These are phyloP conservation scores for Ochromonadaceae sp. DNA, from an alignment of 352 stramenopile species.

Conservation along the genomic window DNA sequence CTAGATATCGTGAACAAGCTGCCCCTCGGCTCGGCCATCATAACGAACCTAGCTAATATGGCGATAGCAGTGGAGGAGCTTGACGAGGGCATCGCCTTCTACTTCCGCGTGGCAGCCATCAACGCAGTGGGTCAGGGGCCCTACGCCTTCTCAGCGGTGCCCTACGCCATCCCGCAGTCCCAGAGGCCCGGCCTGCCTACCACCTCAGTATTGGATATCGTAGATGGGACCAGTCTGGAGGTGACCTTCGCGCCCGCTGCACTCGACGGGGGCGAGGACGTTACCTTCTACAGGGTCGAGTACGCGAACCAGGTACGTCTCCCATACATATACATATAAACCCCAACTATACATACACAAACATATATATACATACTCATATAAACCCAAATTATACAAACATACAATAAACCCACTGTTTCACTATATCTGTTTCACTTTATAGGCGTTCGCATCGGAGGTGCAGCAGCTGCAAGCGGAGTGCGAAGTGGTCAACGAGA, in stretches of 20 bases:
- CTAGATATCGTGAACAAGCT: constrained; percentile 55
- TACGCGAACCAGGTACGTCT: constrained; percentile 54
- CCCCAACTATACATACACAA: neutral
- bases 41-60: constrained; percentile 70
- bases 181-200: constrained; percentile 43
- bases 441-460: constrained; percentile 39
- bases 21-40: constrained; percentile 57
- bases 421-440: constrained; percentile 1
- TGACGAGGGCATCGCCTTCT: constrained; percentile 82
- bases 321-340: neutral
- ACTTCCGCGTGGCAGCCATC: constrained; percentile 73
- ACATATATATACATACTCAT: neutral
- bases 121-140: constrained; percentile 61
- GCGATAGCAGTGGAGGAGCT: constrained; percentile 55
- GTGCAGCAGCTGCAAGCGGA: constrained; percentile 40
- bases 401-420: neutral
- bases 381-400: neutral
- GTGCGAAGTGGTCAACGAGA: constrained; percentile 35
- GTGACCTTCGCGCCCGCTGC: constrained; percentile 52
- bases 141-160: constrained; percentile 48
- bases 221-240: constrained; percentile 66
- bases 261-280: constrained; percentile 54
- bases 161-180: constrained; percentile 59
- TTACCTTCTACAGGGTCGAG: constrained; percentile 77
- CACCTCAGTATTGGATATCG: constrained; percentile 50